Conservation (phyloP, 2,329 filamentous ascomycete species). For the Sclerotinia minor region DNA sequence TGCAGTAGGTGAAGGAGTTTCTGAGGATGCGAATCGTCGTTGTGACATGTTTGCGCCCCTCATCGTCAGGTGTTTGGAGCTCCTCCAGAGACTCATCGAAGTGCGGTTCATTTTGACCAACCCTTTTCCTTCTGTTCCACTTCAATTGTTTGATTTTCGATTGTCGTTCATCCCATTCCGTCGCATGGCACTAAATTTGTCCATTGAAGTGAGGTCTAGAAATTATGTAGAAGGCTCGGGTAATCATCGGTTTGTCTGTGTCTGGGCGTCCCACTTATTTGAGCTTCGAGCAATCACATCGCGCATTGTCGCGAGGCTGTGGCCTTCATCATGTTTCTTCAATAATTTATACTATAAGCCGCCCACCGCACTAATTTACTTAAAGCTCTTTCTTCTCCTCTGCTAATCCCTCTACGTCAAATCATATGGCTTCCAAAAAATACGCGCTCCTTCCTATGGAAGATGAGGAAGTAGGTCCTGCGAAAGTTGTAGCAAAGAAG, state of each 20-base stretch:
- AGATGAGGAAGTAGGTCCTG: slow-evolving; percentile 59
- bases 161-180: slow-evolving; percentile 14
- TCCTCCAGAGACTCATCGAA: slow-evolving; percentile 8
- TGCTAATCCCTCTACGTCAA: too few species aligned
- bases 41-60: background rate
- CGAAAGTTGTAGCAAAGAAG: slow-evolving; percentile 53
- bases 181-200: background rate
- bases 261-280: background rate
- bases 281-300: slow-evolving; percentile 10
- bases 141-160: background rate
- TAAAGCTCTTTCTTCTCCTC: too few species aligned
- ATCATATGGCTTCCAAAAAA: slow-evolving; percentile 52
- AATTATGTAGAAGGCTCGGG: background rate
- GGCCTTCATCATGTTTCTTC: background rate
- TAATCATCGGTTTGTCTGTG: background rate
- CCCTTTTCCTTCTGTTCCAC: background rate
- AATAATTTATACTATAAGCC: background rate
- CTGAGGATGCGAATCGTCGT: slow-evolving; percentile 17
- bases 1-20: slow-evolving; percentile 22
- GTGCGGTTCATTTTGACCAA: slow-evolving; percentile 13
- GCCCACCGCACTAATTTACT: background rate
- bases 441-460: slow-evolving; percentile 70
- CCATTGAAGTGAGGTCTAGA: slow-evolving; percentile 11
- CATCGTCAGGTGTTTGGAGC: slow-evolving; percentile 8
- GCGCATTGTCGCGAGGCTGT: slow-evolving; percentile 5